Base-by-base conservation (phyloP, 805 yeast genomes). In the Candida berthetii region DNA sequence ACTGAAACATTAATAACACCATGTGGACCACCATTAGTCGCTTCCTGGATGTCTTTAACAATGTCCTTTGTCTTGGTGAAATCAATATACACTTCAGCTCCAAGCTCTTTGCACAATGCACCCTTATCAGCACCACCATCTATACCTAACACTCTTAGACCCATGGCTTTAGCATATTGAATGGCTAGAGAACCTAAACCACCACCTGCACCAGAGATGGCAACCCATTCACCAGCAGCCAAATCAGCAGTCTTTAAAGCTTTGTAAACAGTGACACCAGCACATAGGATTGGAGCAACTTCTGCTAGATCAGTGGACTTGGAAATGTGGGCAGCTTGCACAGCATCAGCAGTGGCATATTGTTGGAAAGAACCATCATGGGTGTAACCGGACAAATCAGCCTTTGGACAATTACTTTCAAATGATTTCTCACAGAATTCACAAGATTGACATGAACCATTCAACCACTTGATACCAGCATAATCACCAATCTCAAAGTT, bases 111-210 rank as follows among this genome's bases (percentile, higher is more conserved):
- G 61, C 69, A 69, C 49, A 76, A 64, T 35, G 60, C 64, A 44
- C 68, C 75, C 64, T 81, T 81, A 35, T 72, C 85, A n/a, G 59
- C 81, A 62, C 85, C 85, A 61, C 84, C 85, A 57, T 81, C 88
- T 50, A 82, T 79, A 50, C 75, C 86, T 24, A 80, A 53, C 38
- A 80, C 84, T 66, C 72, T 72, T 62, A 66, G 69, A 54, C 87
- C 88, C 85, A 80, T 76, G 47, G 85, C 85, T 50, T 64, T 71
- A 48, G 84, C 86, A 64, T 78, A 82, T 65, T 81, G 87, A 51
- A 81, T 66, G 40, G 85, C 86, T 48, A 81, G 65, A 31, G 85
- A 71, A 56, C 87, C 88, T 62, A 82, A 71, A 55, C 88, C 87
- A 59, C 87, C 87, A 58, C 78, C 84, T 48, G 85, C 86, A 66